phyloP scores from a whole-genome alignment of 495 filamentous ascomycete genomes.

The Halenospora varia region DNA sequence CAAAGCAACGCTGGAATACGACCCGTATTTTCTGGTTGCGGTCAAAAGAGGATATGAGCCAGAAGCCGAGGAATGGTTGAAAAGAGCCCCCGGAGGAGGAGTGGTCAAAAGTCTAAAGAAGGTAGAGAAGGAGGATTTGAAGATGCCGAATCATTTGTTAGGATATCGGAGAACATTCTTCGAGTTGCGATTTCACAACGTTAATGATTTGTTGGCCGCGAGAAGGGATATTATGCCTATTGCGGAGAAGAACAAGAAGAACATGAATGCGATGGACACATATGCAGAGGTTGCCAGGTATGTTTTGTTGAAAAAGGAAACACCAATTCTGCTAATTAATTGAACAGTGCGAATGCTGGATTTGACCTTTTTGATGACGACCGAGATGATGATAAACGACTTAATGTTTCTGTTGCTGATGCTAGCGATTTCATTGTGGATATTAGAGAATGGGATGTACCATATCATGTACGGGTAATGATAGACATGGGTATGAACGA shows the following conservation, averaged over 20 bases:
- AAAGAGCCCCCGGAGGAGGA: conserved; percentile 76
- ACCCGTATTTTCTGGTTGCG: conserved; percentile 93
- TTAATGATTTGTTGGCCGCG: conserved; percentile 76
- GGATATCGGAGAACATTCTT: conserved; percentile 86
- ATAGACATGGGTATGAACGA: conserved; percentile 76
- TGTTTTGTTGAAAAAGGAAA: conserved; percentile 25
- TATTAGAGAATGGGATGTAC: conserved; percentile 98
- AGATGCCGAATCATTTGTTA: conserved; percentile 93
- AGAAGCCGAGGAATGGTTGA: conserved; percentile 95
- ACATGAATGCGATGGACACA: conserved; percentile 92
- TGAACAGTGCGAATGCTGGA: conserved; percentile 68
- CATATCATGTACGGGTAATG: conserved; percentile 97
- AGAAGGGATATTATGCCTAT: conserved; percentile 80
- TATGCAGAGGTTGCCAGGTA: conserved; percentile 95
- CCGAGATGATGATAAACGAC: conserved; percentile 78
- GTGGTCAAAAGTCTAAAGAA: conserved; percentile 72
- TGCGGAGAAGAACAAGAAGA: conserved; percentile 94
- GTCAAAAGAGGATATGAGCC: conserved; percentile 82
- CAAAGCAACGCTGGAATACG: conserved; percentile 94
- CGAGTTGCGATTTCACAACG: conserved; percentile 82
- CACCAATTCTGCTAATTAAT: conserved; percentile 27
- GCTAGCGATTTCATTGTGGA: conserved; percentile 98
- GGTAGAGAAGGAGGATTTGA: conserved; percentile 88
- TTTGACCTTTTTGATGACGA: conserved; percentile 97
- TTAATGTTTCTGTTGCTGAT: conserved; percentile 71